Conservation (phyloP, 257 asterid species). For the Coffea canephora region DNA sequence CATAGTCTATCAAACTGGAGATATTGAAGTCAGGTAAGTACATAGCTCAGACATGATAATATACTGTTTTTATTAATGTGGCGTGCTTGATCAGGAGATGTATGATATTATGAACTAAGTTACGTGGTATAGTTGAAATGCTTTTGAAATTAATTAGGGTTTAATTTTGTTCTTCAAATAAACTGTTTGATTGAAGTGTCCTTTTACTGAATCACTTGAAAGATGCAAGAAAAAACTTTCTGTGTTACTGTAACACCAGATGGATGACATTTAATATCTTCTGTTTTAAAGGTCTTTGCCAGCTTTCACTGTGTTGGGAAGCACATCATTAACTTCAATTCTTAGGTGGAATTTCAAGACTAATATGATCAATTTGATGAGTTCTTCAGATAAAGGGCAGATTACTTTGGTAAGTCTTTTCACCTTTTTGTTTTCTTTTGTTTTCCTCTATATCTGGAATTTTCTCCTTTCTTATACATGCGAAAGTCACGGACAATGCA, state of each 20-base stretch:
- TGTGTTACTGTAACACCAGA: neutral
- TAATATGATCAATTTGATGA: constrained; percentile 75
- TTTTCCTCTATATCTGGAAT: neutral
- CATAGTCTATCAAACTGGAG: constrained; percentile 76
- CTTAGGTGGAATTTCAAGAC: constrained; percentile 84
- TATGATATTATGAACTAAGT: neutral
- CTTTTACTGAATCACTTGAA: neutral
- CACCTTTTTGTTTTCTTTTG: neutral
- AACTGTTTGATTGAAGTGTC: neutral
- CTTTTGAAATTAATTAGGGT: neutral
- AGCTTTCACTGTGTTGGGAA: constrained; percentile 58
- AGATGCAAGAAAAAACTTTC: neutral
- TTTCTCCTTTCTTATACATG: neutral
- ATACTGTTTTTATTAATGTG: constrained; percentile 18
- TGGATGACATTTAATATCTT: neutral
- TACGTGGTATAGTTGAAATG: neutral
- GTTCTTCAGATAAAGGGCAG: constrained; percentile 71
- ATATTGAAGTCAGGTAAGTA: constrained; percentile 72
- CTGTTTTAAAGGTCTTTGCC: constrained; percentile 66
- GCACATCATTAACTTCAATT: constrained; percentile 59
- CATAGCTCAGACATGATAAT: constrained; percentile 10
- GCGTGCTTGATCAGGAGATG: constrained; percentile 1
- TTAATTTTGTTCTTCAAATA: constrained; percentile 1
- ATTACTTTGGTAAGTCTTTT: constrained; percentile 67
- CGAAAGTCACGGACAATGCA: neutral